Evolutionary conservation across 345 rosid species (phyloP).

Genomic region (Melaleuca quinquenervia): DNA sequence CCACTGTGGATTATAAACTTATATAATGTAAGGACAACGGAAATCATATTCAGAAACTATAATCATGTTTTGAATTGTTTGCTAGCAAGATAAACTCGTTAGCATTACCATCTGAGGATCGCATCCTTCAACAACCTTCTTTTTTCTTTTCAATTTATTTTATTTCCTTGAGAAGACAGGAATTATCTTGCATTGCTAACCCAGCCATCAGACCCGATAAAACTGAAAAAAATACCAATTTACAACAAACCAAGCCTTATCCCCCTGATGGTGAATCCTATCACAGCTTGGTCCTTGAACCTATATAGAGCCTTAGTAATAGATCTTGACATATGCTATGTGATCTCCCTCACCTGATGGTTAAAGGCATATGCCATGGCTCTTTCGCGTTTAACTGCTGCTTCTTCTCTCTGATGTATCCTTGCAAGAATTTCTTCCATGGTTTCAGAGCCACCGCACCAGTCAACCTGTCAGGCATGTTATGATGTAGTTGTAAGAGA

Average conservation of each 20-base stretch:
- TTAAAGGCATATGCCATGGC: conserved; percentile 93
- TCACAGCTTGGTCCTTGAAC: neutral
- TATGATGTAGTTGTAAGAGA: neutral
- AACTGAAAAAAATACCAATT: neutral
- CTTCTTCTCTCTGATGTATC: conserved; percentile 81
- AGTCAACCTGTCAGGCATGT: conserved; percentile 54
- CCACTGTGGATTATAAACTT: conserved; percentile 39
- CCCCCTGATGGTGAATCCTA: neutral
- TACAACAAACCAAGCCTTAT: neutral
- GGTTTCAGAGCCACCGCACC: conserved; percentile 74
- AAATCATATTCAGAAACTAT: neutral
- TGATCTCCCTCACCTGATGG: conserved; percentile 59
- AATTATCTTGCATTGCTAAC: neutral
- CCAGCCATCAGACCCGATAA: neutral
- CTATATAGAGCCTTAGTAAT: neutral
- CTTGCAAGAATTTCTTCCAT: conserved; percentile 60
- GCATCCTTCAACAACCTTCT: neutral
- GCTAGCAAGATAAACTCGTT: neutral
- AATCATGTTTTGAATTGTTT: neutral
- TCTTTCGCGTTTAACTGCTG: conserved; percentile 82
- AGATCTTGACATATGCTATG: neutral
- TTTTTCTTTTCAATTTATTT: neutral
- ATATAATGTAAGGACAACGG: neutral
- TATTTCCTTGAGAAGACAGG: neutral
- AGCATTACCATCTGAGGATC: neutral